phyloP scores from a whole-genome alignment of 139 green algal species.

The Chlorella ohadii region DNA sequence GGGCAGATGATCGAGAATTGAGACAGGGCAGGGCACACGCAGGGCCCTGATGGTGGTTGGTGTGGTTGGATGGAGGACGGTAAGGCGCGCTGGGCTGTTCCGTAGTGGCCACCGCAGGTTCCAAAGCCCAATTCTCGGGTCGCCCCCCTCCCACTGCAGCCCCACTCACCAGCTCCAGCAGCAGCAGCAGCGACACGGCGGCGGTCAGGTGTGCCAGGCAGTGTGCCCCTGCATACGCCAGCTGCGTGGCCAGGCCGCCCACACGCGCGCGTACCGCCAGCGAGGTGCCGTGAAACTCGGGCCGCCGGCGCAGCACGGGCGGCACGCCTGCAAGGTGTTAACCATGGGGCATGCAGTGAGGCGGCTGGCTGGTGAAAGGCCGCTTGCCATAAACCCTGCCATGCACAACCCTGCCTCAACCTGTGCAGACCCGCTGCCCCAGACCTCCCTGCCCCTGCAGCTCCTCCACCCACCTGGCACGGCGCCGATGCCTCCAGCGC shows the following conservation, averaged over 20 bases:
- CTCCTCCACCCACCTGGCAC: constrained; percentile 12
- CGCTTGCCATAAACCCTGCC: no score
- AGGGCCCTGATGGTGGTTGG: no score
- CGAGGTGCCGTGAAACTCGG: constrained; percentile 31
- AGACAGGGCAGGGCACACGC: no score
- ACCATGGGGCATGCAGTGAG: not conserved
- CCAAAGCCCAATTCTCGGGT: no score
- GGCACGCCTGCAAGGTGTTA: constrained; percentile 1
- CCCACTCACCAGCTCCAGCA: constrained; percentile 81
- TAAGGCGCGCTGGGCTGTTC: no score
- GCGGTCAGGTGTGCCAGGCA: constrained; percentile 64
- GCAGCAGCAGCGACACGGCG: constrained; percentile 78
- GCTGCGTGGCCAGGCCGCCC: constrained; percentile 63
- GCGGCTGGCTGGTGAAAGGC: no score
- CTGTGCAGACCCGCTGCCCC: no score
- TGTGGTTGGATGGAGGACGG: no score
- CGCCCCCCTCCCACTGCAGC: no score
- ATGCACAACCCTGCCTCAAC: no score
- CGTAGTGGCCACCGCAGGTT: no score
- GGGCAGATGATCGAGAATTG: no score
- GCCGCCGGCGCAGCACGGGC: constrained; percentile 12
- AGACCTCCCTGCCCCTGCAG: not conserved
- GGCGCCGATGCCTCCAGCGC: constrained; percentile 64
- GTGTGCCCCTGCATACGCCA: constrained; percentile 71
- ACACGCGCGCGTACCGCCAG: constrained; percentile 42